Evolutionary conservation across 192 early-diverging fungal species (phyloP), one percentile per base, ranked within the genome.

Genomic region (Gigaspora rosea): DNA sequence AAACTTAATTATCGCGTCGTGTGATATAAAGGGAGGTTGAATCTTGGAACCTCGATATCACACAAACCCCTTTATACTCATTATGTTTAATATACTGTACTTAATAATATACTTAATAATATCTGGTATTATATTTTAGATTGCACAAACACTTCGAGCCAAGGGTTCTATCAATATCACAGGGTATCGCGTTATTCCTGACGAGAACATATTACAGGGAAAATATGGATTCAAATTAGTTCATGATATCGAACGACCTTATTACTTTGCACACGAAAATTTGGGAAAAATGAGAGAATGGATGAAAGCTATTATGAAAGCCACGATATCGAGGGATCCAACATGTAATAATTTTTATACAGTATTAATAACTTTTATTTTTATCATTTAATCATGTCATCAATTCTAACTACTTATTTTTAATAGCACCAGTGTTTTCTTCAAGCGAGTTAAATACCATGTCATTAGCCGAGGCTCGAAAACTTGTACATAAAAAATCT

Each of bases 171-270:
- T 91, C 36, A 87, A 91, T 65, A 64, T 91, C 20, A 79, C 82
- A 61, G 90, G 90, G 6, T 91, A 91, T 62, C 84, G 82, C 27
- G 85, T 91, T 41, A 83, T 89, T 47, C 79, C 84, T n/a, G 90
- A 91, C 77, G 88, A 88, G 57, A 85, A 89, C 48, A 87, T 88
- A 47, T 80, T 84, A 66, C 70, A 83, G 11, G 87, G 87, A 16
- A 91, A 91, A 54, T 91, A 88, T 71, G 86, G 88, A 57, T 91
- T 91, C 78, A 89, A 88, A 78, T 85, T 86, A 5, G 80, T 84
- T 18, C 90, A 91, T 63, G 90, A 89, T 46, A 74, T 80, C 12
- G 84, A 87, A 46, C 80, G 88, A 49, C 84, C 82, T n/a, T 88
- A 88, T 69, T 89, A 80, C 65, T 91, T 91, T 71, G 88, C 87